Evolutionary conservation across 768 basidiomycete genomes (phyloP).

Genomic region (Cyclocybe aegerita): DNA sequence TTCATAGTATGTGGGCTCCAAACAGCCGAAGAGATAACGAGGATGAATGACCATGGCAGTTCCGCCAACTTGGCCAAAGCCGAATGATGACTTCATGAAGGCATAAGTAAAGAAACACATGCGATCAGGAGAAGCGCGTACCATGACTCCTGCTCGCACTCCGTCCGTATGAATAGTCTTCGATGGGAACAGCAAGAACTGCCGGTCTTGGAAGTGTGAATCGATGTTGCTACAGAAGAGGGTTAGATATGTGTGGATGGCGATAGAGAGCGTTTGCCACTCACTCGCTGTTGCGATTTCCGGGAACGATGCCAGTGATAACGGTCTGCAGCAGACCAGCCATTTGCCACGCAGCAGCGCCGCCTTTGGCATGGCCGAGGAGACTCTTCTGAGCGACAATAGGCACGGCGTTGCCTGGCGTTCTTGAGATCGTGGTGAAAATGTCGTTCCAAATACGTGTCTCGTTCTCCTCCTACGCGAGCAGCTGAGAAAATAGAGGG

Average conservation of each 20-base stretch:
- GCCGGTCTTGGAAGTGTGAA: slow-evolving; percentile 85
- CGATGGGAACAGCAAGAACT: slow-evolving; percentile 95
- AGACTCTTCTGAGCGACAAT: slow-evolving; percentile 97
- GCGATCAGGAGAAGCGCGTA: slow-evolving; percentile 28
- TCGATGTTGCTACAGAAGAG: slow-evolving; percentile 77
- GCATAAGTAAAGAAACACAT: not conserved
- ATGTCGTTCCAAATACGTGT: slow-evolving; percentile 96
- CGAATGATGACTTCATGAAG: slow-evolving; percentile 78
- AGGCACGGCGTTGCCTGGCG: slow-evolving; percentile 94
- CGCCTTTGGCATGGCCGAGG: slow-evolving; percentile 97
- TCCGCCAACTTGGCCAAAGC: slow-evolving; percentile 98
- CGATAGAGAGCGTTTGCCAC: slow-evolving; percentile 27
- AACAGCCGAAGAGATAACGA: slow-evolving; percentile 82
- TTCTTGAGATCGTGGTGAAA: slow-evolving; percentile 84
- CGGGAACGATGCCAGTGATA: slow-evolving; percentile 84
- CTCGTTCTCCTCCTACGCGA: slow-evolving; percentile 88
- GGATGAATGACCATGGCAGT: slow-evolving; percentile 87
- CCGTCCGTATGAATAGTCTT: slow-evolving; percentile 94
- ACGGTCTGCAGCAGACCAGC: slow-evolving; percentile 88
- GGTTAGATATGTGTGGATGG: too few species aligned
- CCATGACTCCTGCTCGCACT: slow-evolving; percentile 85
- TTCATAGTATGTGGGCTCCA: slow-evolving; percentile 77
- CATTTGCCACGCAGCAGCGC: slow-evolving; percentile 98
- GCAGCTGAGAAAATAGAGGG: slow-evolving; percentile 8
- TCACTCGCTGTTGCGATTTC: slow-evolving; percentile 95